These are phyloP conservation scores for Dothiorella sarmentorum DNA, from an alignment of 2,329 filamentous ascomycete genomes.

Conservation along the genomic window DNA sequence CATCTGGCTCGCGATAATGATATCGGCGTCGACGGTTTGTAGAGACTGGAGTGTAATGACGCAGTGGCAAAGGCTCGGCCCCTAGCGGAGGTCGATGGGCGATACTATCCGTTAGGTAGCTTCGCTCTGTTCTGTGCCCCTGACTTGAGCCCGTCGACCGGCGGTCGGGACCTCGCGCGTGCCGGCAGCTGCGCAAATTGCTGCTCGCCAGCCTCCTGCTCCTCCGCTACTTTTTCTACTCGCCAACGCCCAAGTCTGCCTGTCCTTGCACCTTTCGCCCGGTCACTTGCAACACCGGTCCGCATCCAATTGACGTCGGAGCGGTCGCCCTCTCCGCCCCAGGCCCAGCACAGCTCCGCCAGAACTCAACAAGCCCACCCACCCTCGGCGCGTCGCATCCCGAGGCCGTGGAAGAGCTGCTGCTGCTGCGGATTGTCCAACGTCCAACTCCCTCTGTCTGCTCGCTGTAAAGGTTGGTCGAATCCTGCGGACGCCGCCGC, in stretches of 20 bases:
- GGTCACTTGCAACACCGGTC: neutral
- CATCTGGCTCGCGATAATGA: neutral
- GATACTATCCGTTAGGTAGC: too few species aligned
- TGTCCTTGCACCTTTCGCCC: neutral
- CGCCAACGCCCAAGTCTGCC: neutral
- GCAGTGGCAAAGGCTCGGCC: slow-evolving; percentile 8
- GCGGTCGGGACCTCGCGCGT: neutral
- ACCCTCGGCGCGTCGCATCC: neutral
- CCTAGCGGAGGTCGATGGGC: neutral
- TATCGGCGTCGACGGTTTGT: neutral
- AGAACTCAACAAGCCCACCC: too few species aligned
- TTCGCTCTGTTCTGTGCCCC: too few species aligned
- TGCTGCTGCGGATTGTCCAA: too few species aligned
- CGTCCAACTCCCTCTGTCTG: neutral
- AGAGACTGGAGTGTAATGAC: neutral
- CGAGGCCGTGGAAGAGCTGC: neutral
- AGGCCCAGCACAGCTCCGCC: neutral
- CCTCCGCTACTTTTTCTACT: neutral
- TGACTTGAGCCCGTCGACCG: slow-evolving; percentile 6
- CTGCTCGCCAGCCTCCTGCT: neutral
- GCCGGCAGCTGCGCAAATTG: slow-evolving; percentile 6
- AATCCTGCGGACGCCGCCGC: neutral
- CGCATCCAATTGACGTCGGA: slow-evolving; percentile 1
- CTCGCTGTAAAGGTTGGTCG: neutral
- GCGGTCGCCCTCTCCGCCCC: neutral